phyloP scores from a whole-genome alignment of 441 rosid species.

The Pelargonium hybrid region DNA sequence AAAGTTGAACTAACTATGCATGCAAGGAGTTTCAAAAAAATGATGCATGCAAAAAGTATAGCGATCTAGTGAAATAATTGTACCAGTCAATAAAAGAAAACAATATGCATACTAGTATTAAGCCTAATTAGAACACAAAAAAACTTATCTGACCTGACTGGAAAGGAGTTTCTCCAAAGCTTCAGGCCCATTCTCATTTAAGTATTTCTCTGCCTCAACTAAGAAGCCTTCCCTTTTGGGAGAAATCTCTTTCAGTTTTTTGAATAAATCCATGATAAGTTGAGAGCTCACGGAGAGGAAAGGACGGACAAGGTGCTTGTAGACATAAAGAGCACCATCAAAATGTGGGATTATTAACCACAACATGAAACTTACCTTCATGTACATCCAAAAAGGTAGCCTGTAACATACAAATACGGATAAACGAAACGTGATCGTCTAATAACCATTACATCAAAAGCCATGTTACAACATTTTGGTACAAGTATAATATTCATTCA shows the following conservation, averaged over 20 bases:
- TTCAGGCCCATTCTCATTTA: slow-evolving; percentile 23
- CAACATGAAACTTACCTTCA: slow-evolving; percentile 27
- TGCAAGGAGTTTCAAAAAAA: too few relatives aligned
- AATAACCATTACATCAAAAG: too few relatives aligned
- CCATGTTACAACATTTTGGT: too few relatives aligned
- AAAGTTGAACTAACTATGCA: background rate
- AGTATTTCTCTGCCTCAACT: slow-evolving; percentile 20
- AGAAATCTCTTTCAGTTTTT: slow-evolving; percentile 14
- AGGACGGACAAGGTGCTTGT: slow-evolving; percentile 30
- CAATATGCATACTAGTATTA: background rate
- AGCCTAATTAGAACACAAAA: background rate
- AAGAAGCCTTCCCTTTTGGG: slow-evolving; percentile 15
- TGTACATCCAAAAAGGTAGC: slow-evolving; percentile 33
- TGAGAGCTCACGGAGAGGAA: slow-evolving; percentile 17
- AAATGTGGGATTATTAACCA: slow-evolving; percentile 32
- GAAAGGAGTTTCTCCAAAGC: slow-evolving; percentile 23
- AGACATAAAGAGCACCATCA: slow-evolving; percentile 32
- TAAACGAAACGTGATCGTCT: background rate
- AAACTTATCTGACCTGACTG: slow-evolving; percentile 15
- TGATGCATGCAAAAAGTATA: too few relatives aligned
- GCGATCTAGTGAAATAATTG: background rate
- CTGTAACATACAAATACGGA: too few relatives aligned
- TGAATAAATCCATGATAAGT: slow-evolving; percentile 22
- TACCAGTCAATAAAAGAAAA: background rate
- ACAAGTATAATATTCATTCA: too few relatives aligned